Conservation (phyloP, 768 basidiomycete genomes). For the Mycena floridula region DNA sequence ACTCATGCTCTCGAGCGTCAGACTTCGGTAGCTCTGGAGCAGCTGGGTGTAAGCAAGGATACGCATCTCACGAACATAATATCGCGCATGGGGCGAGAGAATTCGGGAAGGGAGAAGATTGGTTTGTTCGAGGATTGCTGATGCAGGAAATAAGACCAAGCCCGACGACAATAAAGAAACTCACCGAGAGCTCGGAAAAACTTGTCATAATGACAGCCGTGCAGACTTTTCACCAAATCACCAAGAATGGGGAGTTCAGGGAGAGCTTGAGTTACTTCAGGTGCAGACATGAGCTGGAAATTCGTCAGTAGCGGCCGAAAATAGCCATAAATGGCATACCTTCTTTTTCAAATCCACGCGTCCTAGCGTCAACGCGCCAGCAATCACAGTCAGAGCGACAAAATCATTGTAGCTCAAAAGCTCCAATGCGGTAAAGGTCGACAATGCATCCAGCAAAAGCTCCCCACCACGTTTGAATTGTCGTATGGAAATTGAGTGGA, state of each 20-base stretch:
- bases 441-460: conserved; percentile 84
- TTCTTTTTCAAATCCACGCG: conserved; percentile 90
- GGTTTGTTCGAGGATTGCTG: conserved; percentile 84
- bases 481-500: conserved; percentile 82
- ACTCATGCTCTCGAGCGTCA: conserved; percentile 83
- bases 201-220: conserved; percentile 91
- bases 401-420: conserved; percentile 86
- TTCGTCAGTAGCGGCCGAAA: conserved; percentile 4
- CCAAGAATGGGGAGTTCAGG: conserved; percentile 79
- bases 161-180: conserved; percentile 11
- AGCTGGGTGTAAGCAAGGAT: conserved; percentile 90
- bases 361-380: conserved; percentile 68
- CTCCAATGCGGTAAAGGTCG: conserved; percentile 92
- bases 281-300: conserved; percentile 68
- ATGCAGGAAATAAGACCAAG: conserved; percentile 2
- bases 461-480: conserved; percentile 86
- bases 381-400: conserved; percentile 77
- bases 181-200: conserved; percentile 87
- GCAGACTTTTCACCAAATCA: conserved; percentile 79
- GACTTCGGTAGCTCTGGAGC: conserved; percentile 83
- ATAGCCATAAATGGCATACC: conserved; percentile 31
- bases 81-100: conserved; percentile 80
- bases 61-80: conserved; percentile 93
- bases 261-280: conserved; percentile 83
- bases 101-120: conserved; percentile 85